These are phyloP conservation scores for Rhytidhysteron rufulum DNA, from an alignment of 2,329 filamentous ascomycete species.

Conservation along the genomic window DNA sequence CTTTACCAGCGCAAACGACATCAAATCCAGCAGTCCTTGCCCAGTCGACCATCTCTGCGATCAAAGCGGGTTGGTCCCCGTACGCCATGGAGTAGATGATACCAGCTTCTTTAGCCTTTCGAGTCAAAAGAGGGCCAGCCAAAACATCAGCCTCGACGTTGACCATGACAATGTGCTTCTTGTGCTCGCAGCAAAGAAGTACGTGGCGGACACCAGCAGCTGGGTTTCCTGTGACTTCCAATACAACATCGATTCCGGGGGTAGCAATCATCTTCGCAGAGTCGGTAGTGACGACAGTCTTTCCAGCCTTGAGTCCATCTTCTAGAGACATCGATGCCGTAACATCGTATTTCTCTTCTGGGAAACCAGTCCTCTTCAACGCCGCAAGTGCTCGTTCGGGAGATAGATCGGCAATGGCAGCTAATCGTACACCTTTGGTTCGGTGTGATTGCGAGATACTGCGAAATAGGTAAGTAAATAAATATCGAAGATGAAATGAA, in stretches of 20 bases:
- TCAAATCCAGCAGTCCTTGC: constrained; percentile 43
- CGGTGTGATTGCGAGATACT: constrained; percentile 44
- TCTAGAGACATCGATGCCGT: constrained; percentile 31
- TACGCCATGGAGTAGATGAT: constrained; percentile 49
- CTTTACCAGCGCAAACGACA: constrained; percentile 45
- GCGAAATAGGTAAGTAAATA: background rate
- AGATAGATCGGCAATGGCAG: constrained; percentile 44
- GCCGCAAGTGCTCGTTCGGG: constrained; percentile 39
- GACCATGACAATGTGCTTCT: constrained; percentile 49
- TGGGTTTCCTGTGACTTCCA: constrained; percentile 44
- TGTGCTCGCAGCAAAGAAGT: constrained; percentile 43
- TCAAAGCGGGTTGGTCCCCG: constrained; percentile 45
- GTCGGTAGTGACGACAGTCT: constrained; percentile 43
- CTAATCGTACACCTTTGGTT: constrained; percentile 41
- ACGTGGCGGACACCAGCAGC: constrained; percentile 43
- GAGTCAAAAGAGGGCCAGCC: constrained; percentile 39
- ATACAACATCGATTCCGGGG: constrained; percentile 42
- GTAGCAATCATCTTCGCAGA: constrained; percentile 41
- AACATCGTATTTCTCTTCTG: constrained; percentile 36
- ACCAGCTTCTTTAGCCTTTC: constrained; percentile 42
- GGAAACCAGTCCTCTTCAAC: constrained; percentile 40
- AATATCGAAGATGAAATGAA: background rate
- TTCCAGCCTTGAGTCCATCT: constrained; percentile 39
- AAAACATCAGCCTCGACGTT: constrained; percentile 47
- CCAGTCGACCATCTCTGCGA: constrained; percentile 44